Base-by-base conservation (phyloP, 202 grass and related monocot genomes). In the Carex arenaria region DNA sequence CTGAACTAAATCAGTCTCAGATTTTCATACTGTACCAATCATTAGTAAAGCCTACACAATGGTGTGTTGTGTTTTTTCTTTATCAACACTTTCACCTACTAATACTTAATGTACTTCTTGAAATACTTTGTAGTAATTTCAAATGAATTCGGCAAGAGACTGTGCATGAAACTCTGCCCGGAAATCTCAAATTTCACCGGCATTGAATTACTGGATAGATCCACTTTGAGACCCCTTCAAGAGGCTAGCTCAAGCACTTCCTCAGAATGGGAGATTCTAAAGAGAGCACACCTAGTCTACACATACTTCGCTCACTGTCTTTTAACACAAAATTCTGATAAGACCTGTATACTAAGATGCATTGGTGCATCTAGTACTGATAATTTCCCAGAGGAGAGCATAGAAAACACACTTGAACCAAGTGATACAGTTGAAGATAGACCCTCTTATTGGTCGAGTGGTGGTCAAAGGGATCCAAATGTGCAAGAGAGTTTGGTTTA, bases 401-500 rank as follows among this genome's bases (percentile, higher is more conserved):
- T 97, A 55, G 72, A 78, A 31, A 92, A 94, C 69, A 97, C 94
- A 10, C 86, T 97, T 12, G 83, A 85, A 6, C 85, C 87, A 0
- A 59, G 45, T 14, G 92, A 94, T 15, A 18, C 22, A 4, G 67
- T 88, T 0, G 67, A 87, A 0, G 18, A 7, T 38, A 78, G 67
- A 31, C 90, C 87, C 0, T 94, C 87, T 66, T 97, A 97, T 65
- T 97, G 94, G 94, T 97, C 94, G 49, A 92, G 92, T 23, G 84
- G 84, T 4, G 94, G 92, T 17, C 85, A 97, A n/a, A 79, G 6
- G 9, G 74, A 91, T 78, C 87, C 88, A 64, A 55, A 15, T 22
- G 68, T 61, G 3, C 84, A 90, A 1, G 94, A 94, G 42, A 89
- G 74, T 83, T 85, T 97, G 43, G 67, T 88, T 9, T 94, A 97